Evolutionary conservation across 2,329 filamentous ascomycete species (phyloP), one percentile per base, ranked within the genome.

Genomic region (Dothiorella sarmentorum): DNA sequence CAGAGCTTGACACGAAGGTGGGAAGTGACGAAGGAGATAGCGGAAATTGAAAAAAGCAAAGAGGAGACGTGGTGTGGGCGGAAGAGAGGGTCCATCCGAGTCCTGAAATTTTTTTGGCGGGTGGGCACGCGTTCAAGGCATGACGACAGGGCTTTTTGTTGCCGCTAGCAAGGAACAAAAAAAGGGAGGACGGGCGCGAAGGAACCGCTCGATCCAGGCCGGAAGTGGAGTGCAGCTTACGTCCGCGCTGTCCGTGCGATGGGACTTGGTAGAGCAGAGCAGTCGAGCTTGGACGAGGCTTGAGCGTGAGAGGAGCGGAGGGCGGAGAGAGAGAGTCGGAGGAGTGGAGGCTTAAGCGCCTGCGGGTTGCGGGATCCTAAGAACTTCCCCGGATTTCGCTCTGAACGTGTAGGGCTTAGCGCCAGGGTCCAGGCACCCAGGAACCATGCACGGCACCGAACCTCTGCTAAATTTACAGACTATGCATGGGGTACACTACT

Each of bases 81-180:
- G n/a, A 26, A 20, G 24, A 27, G 33, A 40, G 47, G 35, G 29
- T 7, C 31, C 27, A 35, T 35, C n/a, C 33, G 35, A 11, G 27
- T 35, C 49, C 31, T 53, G 35, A n/a, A n/a, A n/a, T n/a, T 53
- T 53, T 53, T 52, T 40, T 31, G 4, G 9, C 33, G 24, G 9
- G 49, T 18, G 49, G 4, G 49, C 49, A 29, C 49, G 49, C 49
- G 49, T 53, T 53, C 49, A 53, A 53, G 49, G 49, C 49, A 53
- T 53, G 49, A 38, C 49, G 35, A 53, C 49, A 53, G 35, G 47
- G 47, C 49, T 22, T 35, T 35, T 35, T 35, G 49, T 20, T 22
- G 45, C 49, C 49, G 35, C 49, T 38, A 53, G 49, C 49, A 53
- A 53, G 49, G 49, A 53, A 53, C 13, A 29, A 40, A 40, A 51